Evolutionary conservation across 2,329 filamentous ascomycete genomes (phyloP).

Genomic region (Biscogniauxia sp.): DNA sequence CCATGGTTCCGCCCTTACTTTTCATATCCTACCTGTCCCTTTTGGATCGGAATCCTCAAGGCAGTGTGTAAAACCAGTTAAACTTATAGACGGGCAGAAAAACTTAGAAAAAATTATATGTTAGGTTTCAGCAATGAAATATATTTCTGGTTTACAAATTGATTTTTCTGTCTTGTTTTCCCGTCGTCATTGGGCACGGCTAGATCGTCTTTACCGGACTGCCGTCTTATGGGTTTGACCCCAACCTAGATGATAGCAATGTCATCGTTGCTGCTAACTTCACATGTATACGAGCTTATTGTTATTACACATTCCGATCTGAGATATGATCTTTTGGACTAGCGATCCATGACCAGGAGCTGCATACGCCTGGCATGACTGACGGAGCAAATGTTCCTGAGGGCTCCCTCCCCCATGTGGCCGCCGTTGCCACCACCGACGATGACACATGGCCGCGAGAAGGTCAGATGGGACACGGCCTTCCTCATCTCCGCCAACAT

Average conservation of each 20-base stretch:
- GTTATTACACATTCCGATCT: too few relatives aligned
- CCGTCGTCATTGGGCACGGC: too few relatives aligned
- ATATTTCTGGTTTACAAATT: not conserved
- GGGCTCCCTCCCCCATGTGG: not conserved
- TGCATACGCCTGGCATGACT: too few relatives aligned
- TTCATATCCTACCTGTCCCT: not conserved
- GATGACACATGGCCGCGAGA: not conserved
- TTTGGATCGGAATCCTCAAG: not conserved
- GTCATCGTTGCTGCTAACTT: too few relatives aligned
- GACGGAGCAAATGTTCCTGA: too few relatives aligned
- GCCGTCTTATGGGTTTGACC: too few relatives aligned
- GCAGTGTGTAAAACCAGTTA: not conserved
- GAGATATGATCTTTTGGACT: too few relatives aligned
- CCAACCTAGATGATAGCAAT: too few relatives aligned
- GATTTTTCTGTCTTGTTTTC: not conserved
- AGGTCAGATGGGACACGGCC: not conserved
- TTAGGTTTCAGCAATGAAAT: conserved; percentile 4
- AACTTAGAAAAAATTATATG: conserved; percentile 1
- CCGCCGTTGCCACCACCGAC: too few relatives aligned
- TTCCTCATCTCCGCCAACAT: not conserved
- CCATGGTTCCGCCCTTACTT: not conserved
- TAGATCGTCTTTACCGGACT: not conserved
- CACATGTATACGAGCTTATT: too few relatives aligned
- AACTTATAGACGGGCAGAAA: conserved; percentile 3
- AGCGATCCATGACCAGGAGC: too few relatives aligned